Conservation (phyloP, 495 filamentous ascomycete genomes). For the Xylaria flabelliformis region DNA sequence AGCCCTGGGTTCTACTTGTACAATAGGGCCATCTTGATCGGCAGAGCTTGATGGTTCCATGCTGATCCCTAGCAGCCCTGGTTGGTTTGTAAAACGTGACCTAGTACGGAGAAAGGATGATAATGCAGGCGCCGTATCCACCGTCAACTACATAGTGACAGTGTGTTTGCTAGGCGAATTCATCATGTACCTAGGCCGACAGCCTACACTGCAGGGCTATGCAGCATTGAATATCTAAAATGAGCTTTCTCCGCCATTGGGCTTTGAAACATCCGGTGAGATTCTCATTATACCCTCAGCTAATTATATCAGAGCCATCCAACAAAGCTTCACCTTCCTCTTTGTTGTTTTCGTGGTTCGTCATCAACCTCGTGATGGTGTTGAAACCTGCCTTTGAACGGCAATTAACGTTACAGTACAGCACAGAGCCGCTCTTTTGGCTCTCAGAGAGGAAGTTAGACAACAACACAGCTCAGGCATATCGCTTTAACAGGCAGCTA, state of each 20-base stretch:
- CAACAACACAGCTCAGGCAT: not conserved
- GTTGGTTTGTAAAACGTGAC: not conserved
- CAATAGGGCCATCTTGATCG: constrained; percentile 7
- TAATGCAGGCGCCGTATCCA: constrained; percentile 20
- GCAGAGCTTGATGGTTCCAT: constrained; percentile 12
- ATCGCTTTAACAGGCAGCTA: constrained; percentile 12
- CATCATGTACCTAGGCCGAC: not conserved
- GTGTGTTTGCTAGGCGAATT: constrained; percentile 1
- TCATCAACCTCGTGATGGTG: not conserved
- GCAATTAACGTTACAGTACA: constrained; percentile 11
- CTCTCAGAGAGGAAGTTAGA: constrained; percentile 15
- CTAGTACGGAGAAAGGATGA: constrained; percentile 8
- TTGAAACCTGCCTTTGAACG: not conserved
- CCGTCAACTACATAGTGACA: not conserved
- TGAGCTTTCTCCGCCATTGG: not conserved
- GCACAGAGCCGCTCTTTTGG: not conserved
- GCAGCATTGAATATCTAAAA: constrained; percentile 15
- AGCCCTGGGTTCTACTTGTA: not conserved
- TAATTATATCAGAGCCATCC: not conserved
- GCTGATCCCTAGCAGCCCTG: not conserved
- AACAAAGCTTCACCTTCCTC: constrained; percentile 8
- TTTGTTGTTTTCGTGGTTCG: not conserved
- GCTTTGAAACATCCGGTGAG: not conserved
- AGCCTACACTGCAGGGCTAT: constrained; percentile 1
- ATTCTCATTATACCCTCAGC: constrained; percentile 7